phyloP scores from a whole-genome alignment of 176 grass and related monocot species.

The Leersia perrieri region DNA sequence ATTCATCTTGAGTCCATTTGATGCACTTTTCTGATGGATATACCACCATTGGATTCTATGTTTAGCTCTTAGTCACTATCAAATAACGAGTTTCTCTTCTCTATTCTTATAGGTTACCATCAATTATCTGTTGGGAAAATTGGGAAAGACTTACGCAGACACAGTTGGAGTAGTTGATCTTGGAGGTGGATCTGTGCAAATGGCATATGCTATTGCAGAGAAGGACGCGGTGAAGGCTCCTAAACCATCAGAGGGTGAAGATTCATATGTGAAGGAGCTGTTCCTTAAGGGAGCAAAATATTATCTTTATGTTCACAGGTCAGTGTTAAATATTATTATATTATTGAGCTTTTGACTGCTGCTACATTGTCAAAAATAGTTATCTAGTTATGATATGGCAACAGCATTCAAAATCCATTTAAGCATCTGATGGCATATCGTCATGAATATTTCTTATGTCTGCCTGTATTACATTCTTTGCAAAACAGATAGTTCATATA shows the following conservation, averaged over 20 bases:
- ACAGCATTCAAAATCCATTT: background rate
- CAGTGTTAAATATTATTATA: background rate
- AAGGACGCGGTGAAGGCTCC: slow-evolving; percentile 68
- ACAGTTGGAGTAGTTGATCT: slow-evolving; percentile 97
- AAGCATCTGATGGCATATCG: background rate
- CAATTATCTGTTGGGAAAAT: slow-evolving; percentile 78
- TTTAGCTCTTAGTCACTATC: background rate
- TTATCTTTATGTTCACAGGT: slow-evolving; percentile 98
- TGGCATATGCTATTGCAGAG: slow-evolving; percentile 97
- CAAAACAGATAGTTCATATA: background rate
- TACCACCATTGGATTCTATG: background rate
- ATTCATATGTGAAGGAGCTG: slow-evolving; percentile 83
- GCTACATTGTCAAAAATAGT: background rate
- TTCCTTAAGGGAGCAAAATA: slow-evolving; percentile 84
- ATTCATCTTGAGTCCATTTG: background rate
- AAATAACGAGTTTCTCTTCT: slow-evolving; percentile 2
- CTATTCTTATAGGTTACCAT: slow-evolving; percentile 54
- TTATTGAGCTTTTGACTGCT: background rate
- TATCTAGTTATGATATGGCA: background rate
- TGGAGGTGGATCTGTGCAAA: slow-evolving; percentile 95
- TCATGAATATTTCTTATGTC: background rate
- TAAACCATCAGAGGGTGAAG: slow-evolving; percentile 65
- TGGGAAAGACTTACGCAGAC: slow-evolving; percentile 74
- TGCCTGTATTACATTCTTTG: background rate
- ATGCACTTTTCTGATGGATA: background rate